phyloP scores from a whole-genome alignment of 257 asterid genomes.

The Capsicum baccatum region DNA sequence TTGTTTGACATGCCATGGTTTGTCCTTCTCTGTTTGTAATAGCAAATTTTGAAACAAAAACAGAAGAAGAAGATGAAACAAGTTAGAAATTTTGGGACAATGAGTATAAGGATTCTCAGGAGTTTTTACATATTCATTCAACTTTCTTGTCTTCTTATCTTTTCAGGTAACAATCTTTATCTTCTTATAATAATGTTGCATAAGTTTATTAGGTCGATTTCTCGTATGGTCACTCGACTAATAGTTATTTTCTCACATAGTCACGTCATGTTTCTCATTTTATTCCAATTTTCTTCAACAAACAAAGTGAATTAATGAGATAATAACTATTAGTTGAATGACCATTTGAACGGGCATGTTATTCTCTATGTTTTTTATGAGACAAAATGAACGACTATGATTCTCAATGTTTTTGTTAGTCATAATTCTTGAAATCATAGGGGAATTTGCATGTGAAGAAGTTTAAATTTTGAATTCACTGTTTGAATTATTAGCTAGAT shows the following conservation, averaged over 20 bases:
- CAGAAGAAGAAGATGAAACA: slow-evolving; percentile 27
- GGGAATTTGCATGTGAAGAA: neutral
- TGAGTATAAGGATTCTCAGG: slow-evolving; percentile 45
- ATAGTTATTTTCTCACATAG: too few relatives aligned
- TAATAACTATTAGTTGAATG: too few relatives aligned
- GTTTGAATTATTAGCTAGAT: neutral
- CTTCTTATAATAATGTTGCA: neutral
- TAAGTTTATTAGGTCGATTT: neutral
- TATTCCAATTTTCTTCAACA: too few relatives aligned
- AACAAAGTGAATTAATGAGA: too few relatives aligned
- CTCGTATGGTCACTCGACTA: too few relatives aligned
- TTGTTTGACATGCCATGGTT: slow-evolving; percentile 40
- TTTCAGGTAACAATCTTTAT: slow-evolving; percentile 49
- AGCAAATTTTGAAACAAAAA: neutral
- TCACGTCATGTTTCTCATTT: too few relatives aligned
- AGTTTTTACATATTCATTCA: slow-evolving; percentile 43
- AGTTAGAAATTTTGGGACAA: slow-evolving; percentile 37
- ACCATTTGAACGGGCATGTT: neutral
- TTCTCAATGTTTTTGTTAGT: neutral
- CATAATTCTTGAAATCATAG: neutral
- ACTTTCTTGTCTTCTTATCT: slow-evolving; percentile 49
- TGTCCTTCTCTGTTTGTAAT: slow-evolving; percentile 25
- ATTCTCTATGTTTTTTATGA: neutral
- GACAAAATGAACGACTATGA: neutral
- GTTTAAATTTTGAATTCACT: neutral